A percentile compares a stretch with the other conserved stretches of the same genome.
Conservation (phyloP, 2,329 filamentous ascomycete species). For the Westerdykella ornata region DNA sequence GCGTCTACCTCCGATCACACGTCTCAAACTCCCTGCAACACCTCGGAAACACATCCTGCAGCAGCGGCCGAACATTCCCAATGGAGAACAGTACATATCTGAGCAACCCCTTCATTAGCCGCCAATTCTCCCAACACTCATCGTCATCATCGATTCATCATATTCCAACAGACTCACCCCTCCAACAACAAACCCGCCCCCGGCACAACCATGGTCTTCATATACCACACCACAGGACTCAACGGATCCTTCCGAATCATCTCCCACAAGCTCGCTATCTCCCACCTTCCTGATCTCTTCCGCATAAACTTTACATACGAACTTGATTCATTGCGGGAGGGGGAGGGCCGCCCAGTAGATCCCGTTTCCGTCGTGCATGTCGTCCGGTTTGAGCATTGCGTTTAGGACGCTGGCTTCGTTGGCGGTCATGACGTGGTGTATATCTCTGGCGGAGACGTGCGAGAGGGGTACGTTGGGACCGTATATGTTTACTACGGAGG, state of each 20-base stretch:
- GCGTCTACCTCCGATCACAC: conserved; percentile 74
- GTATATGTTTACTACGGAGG: too few species aligned
- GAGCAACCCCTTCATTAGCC: too few species aligned
- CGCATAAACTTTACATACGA: conserved; percentile 67
- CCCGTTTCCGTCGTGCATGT: conserved; percentile 75
- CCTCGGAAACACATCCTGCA: conserved; percentile 63
- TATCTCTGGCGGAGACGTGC: conserved; percentile 39
- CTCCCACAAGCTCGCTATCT: conserved; percentile 59
- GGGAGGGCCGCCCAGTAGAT: conserved; percentile 91
- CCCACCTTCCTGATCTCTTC: conserved; percentile 61
- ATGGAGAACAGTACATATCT: conserved; percentile 96
- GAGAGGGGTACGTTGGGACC: conserved; percentile 43
- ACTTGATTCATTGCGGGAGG: conserved; percentile 60
- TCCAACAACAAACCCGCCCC: conserved; percentile 88
- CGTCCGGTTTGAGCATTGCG: conserved; percentile 76
- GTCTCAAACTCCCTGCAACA: conserved; percentile 66
- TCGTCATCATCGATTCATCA: not conserved
- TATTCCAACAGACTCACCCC: conserved; percentile 46
- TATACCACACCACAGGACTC: conserved; percentile 77
- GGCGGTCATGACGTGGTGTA: conserved; percentile 46
- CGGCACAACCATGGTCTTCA: conserved; percentile 83
- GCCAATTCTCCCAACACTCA: too few species aligned
- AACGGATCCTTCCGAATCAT: conserved; percentile 87
- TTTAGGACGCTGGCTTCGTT: conserved; percentile 62
- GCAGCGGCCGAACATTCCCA: conserved; percentile 81